Base-by-base conservation (phyloP, 1,284 basidiomycete species). In the Butyriboletus appendiculatus region DNA sequence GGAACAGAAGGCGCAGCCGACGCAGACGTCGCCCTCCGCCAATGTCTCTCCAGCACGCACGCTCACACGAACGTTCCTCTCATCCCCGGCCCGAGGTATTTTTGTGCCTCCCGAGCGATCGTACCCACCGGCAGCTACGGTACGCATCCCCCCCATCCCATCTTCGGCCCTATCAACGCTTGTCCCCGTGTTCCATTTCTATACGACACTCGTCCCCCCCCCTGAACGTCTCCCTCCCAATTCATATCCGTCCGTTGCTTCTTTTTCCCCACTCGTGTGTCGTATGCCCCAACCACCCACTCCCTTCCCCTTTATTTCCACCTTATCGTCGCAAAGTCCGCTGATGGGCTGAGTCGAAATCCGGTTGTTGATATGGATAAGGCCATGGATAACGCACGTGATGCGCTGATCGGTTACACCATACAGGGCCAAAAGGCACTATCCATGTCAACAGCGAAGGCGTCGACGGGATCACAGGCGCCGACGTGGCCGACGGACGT, bases 1-100 rank as follows among this genome's bases (percentile, higher is more conserved):
- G 84, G 85, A 20, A 86, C 84, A 2, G 84, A 87, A 65, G 85
- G 84, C 3, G 84, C 84, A 5, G 79, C 71, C 26, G 85, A 86
- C 60, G 82, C 84, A 7, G 84, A 87, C 62, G 70, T 86, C n/a
- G 73, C 76, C 0, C 70, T 88, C 35, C 76, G 84, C 28, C 81
- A 81, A 58, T 84, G 82, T 64, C 64, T 86, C 14, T 78, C 83
- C 7, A 16, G 37, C 26, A 24, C 40, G 11, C 15, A 4, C n/a
- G 8, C 32, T 10, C 75, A 75, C 7, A 72, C 76, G 9, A 66
- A 76, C n/a, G 66, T 80, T 0, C 67, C 81, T 0, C 64, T 86
- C 48, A 80, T 82, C 15, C 77, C 81, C 33, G 84, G 85, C 0
- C 86, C 86, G 16, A 73, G 85, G 54, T 84, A 87, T 64, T 88